Evolutionary conservation across 2,329 filamentous ascomycete genomes (phyloP).

Genomic region (Aspergillus fumigatus): DNA sequence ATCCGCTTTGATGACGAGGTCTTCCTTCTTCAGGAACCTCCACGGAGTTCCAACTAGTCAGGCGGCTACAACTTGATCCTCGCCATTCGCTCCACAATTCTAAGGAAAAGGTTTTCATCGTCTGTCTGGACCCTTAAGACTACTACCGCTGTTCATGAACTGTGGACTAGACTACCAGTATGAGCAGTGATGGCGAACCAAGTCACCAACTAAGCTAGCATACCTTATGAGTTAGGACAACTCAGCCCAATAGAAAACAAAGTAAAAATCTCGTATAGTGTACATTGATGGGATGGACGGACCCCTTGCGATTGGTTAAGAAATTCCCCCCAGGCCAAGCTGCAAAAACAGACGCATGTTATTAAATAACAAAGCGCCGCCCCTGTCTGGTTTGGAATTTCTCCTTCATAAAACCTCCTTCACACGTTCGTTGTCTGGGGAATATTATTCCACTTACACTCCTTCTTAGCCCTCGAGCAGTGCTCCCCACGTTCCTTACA

Average conservation of each 20-base stretch:
- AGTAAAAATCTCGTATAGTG: not conserved
- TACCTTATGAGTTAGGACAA: not conserved
- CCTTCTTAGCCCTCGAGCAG: constrained; percentile 19
- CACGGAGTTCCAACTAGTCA: no score
- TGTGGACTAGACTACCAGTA: no score
- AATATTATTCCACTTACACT: constrained; percentile 14
- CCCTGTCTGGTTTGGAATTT: constrained; percentile 5
- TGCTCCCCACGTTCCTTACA: constrained; percentile 27
- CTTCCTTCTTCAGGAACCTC: not conserved
- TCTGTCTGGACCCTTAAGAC: not conserved
- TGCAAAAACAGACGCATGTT: constrained; percentile 1
- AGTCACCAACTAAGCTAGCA: not conserved
- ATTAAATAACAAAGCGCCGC: not conserved
- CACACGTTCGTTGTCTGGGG: constrained; percentile 4
- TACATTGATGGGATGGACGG: not conserved
- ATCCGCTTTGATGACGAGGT: not conserved
- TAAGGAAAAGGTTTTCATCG: not conserved
- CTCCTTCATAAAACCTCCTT: constrained; percentile 2
- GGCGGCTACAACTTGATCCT: not conserved
- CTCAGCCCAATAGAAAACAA: not conserved
- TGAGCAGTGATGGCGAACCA: no score
- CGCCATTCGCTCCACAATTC: not conserved
- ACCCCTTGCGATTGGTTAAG: constrained; percentile 15
- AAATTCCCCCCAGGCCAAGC: not conserved
- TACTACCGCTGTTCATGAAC: not conserved